Percentiles rank a stretch among this genome's conserved stretches.
Evolutionary conservation across 805 yeast species (phyloP).

Genomic region (Tetrapisispora phaffii): DNA sequence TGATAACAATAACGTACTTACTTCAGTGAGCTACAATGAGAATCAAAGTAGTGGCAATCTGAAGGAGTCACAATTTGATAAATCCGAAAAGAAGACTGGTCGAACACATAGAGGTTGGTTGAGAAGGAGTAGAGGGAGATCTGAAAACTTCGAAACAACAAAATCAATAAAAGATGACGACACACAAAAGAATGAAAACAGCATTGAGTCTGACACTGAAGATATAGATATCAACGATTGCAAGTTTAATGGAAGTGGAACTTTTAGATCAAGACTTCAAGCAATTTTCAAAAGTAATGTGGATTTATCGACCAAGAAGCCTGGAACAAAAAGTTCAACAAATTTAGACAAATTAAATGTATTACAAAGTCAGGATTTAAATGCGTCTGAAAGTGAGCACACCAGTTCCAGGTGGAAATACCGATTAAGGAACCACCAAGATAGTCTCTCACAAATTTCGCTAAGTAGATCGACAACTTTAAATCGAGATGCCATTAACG

Average conservation of each 20-base stretch:
- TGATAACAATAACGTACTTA: no score
- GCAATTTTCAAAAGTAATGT: not conserved
- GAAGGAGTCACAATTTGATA: not conserved
- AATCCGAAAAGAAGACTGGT: not conserved
- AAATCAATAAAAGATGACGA: not conserved
- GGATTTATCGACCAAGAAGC: not conserved
- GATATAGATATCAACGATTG: not conserved
- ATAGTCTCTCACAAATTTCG: not conserved
- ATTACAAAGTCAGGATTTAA: not conserved
- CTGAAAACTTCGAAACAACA: not conserved
- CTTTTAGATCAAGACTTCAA: slow-evolving; percentile 1
- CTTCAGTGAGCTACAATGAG: not conserved
- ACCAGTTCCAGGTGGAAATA: slow-evolving; percentile 1
- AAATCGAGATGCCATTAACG: not conserved
- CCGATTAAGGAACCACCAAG: not conserved
- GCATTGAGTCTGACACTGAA: not conserved
- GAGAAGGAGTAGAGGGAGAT: not conserved
- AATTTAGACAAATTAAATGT: not conserved
- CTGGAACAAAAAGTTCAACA: not conserved
- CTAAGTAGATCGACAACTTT: not conserved
- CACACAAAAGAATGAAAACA: not conserved
- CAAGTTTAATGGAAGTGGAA: not conserved
- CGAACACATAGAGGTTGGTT: slow-evolving; percentile 1
- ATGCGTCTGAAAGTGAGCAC: not conserved
- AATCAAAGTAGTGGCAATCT: not conserved